phyloP scores from a whole-genome alignment of 768 basidiomycete genomes.

The Exidia glandulosa region DNA sequence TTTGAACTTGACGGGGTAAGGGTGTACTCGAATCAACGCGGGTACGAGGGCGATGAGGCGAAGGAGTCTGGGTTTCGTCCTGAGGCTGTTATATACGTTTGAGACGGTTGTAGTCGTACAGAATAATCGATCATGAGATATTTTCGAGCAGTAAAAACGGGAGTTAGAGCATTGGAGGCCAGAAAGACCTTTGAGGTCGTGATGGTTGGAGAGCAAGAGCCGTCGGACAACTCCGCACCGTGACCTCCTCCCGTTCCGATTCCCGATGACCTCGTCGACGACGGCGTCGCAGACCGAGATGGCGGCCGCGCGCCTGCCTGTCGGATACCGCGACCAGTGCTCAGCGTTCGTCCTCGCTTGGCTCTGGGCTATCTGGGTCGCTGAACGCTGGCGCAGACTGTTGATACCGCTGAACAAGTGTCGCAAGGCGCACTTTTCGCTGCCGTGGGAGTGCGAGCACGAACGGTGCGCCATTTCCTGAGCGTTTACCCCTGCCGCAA shows the following conservation, averaged over 20 bases:
- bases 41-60: not conserved
- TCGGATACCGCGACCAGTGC: constrained; percentile 83
- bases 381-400: constrained; percentile 36
- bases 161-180: too few relatives aligned
- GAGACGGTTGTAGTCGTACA: too few relatives aligned
- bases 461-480: constrained; percentile 58
- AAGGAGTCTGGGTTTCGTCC: too few relatives aligned
- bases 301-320: constrained; percentile 60
- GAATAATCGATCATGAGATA: too few relatives aligned
- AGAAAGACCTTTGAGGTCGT: too few relatives aligned
- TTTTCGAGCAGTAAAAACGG: too few relatives aligned
- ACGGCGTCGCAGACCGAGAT: constrained; percentile 78
- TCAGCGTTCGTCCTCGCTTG: constrained; percentile 64
- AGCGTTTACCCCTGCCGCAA: too few relatives aligned
- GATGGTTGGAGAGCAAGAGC: too few relatives aligned
- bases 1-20: not conserved
- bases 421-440: constrained; percentile 62
- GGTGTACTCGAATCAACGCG: not conserved
- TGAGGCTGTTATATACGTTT: too few relatives aligned
- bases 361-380: not conserved
- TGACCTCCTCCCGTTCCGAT: too few relatives aligned
- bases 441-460: constrained; percentile 91
- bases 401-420: constrained; percentile 83
- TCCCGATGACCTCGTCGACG: constrained; percentile 64
- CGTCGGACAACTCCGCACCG: too few relatives aligned